Evolutionary conservation across 2,329 filamentous ascomycete species (phyloP), one percentile per base, ranked within the genome.

Genomic region (Arthrobotrys musiformis): DNA sequence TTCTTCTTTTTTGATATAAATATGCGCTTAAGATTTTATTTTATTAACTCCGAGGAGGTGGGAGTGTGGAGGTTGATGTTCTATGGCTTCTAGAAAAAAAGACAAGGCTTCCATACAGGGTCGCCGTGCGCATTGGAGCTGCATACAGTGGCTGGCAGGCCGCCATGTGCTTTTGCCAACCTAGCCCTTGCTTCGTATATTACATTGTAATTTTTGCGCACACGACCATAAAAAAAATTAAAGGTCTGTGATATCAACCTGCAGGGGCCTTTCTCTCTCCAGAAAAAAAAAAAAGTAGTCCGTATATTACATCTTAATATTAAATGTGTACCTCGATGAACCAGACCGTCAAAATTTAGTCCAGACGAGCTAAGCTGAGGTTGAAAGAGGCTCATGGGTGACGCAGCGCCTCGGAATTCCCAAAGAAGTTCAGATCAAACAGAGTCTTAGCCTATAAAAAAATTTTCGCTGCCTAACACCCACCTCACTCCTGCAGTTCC

Each of bases 401-500:
- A 42, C 50, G 35, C 52, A 56, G 67, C 67, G 67, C 56, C 19
- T 70, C 67, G 67, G 44, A 70, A 48, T 70, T 70, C 67, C 67
- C 28, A 70, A 69, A 50, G 19, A 48, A 40, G 35, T 44, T 19
- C 19, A 17, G 54, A 22, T 37, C 13, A 11, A 58, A n/a, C n/a
- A n/a, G n/a, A 44, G 35, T 46, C 58, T 62, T 62, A 22, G 58
- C 54, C 19, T 58, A 58, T 58, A 37, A 28, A 40, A 40, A 58
- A 58, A 33, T n/a, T 42, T 30, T 48, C 9, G 68, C 11, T 72
- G 68, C 68, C 68, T 72, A 72, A 63, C 37, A 33, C 42, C 33
- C 46, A 50, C 22, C 44, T 22, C 48, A 28, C 26, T 54, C 19
- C 26, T 56, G 50, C 50, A 35, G 48, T 52, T 52, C 48, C 48